Evolutionary conservation across 1,284 basidiomycete genomes (phyloP), one percentile per base, ranked within the genome.

Genomic region (Malassezia nana): DNA sequence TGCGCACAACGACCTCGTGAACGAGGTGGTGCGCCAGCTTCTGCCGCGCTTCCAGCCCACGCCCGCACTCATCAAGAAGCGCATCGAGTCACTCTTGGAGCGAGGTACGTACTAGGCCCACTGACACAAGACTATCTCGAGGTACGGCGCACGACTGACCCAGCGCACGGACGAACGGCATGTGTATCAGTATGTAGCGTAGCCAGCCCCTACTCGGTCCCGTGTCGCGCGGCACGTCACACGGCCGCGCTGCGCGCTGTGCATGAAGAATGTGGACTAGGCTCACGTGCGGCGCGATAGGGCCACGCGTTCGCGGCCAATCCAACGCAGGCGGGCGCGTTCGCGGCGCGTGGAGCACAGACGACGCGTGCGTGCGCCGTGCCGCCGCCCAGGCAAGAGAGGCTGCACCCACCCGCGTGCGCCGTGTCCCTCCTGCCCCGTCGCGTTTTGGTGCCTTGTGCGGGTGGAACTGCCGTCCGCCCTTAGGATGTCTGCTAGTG

Each of bases 21-120:
- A 85, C 63, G 91, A 98, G 75, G 89, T 90, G 24, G 87, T 88
- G 32, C 81, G 83, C 15, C 92, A 96, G 69, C 77, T 99, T 2
- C 78, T 84, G 12, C 78, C 78, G 55, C 82, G 94, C 3, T 99
- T 98, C 79, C 81, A 82, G 50, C 92, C 94, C 0, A 83, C 85
- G 60, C 84, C 90, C 38, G 74, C 83, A 30, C 79, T 82, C 58
- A 89, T 98, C 77, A 99, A 98, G 80, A 90, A 87, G 75, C 81
- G 89, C 33, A 88, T 99, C 57, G 94, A 98, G 73, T 83, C 82
- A 33, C 76, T 99, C 56, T 95, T 99, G 58, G 94, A 98, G 77
- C 67, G 75, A 50, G 72, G 66, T 53, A 26, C 44, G 44, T 47
- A 13, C 29, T 20, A 12, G 29, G 5, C 22, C 5, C 22, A 24